Percentiles rank a stretch among this genome's conserved stretches.
Conservation (phyloP, 306 rosid genomes). For the Cyclanthera cordifolia region DNA sequence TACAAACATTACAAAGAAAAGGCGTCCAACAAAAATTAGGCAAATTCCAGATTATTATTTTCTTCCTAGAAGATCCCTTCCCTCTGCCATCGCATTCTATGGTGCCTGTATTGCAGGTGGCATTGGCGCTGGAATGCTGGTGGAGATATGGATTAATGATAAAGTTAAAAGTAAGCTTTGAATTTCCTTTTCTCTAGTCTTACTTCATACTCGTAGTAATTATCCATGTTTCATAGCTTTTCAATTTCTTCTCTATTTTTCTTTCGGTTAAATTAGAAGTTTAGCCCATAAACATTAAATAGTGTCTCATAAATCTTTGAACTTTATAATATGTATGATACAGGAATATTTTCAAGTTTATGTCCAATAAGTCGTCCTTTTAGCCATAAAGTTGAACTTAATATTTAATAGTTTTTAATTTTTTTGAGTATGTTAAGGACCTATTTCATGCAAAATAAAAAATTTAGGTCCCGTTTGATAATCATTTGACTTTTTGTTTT, state of each 20-base stretch:
- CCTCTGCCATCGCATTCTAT: conserved; percentile 37
- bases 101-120: conserved; percentile 55
- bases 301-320: not conserved
- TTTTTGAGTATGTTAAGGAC: no score
- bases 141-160: conserved; percentile 65
- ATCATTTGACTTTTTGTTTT: no score
- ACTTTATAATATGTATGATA: not conserved
- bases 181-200: not conserved
- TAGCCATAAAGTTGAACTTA: no score
- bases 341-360: no score
- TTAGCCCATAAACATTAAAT: not conserved
- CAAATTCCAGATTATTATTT: conserved; percentile 67
- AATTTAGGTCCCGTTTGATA: no score
- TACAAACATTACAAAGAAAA: conserved; percentile 50
- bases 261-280: not conserved
- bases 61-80: conserved; percentile 52
- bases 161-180: conserved; percentile 54
- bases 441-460: no score
- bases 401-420: no score
- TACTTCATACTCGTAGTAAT: not conserved
- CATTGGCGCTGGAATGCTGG: conserved; percentile 72
- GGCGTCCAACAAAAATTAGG: conserved; percentile 57
- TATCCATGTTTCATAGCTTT: not conserved
- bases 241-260: not conserved
- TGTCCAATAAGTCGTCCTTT: not conserved